Conservation (phyloP, 2,329 filamentous ascomycete genomes). For the Tolypocladium paradoxum region DNA sequence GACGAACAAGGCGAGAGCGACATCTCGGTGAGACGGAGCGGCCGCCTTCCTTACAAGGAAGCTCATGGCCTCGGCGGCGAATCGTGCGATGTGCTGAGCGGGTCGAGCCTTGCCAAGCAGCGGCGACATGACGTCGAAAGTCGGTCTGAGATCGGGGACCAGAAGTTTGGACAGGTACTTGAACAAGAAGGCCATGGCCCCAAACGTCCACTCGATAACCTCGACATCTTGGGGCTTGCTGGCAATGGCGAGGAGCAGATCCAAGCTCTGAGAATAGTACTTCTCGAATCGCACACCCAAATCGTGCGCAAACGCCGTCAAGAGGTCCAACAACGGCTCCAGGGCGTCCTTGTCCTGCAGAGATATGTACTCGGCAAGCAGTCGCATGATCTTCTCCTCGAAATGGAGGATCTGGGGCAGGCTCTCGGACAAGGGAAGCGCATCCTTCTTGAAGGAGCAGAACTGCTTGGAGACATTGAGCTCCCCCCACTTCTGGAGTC, state of each 20-base stretch:
- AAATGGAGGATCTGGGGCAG: constrained; percentile 88
- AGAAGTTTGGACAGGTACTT: constrained; percentile 89
- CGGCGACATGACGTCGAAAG: constrained; percentile 73
- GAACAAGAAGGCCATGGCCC: constrained; percentile 87
- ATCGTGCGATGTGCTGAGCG: constrained; percentile 79
- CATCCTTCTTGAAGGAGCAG: constrained; percentile 62
- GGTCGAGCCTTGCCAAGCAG: constrained; percentile 74
- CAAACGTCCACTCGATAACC: constrained; percentile 97
- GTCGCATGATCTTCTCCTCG: constrained; percentile 71
- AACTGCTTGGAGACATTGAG: constrained; percentile 82
- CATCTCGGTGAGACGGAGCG: constrained; percentile 63
- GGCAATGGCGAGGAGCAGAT: constrained; percentile 66
- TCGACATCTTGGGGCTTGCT: constrained; percentile 67
- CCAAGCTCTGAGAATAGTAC: constrained; percentile 68
- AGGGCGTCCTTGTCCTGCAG: constrained; percentile 68
- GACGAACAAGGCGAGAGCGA: constrained; percentile 60
- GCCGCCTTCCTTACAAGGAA: constrained; percentile 88
- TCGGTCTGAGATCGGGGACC: constrained; percentile 73
- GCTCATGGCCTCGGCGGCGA: constrained; percentile 89
- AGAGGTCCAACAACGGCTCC: constrained; percentile 77
- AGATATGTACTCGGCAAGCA: constrained; percentile 66
- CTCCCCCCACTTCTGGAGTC: constrained; percentile 81
- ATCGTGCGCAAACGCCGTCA: constrained; percentile 92
- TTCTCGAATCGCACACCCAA: constrained; percentile 79
- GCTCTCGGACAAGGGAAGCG: constrained; percentile 72